Evolutionary conservation across 306 rosid genomes (phyloP).

Genomic region (Hippophae tibetana): DNA sequence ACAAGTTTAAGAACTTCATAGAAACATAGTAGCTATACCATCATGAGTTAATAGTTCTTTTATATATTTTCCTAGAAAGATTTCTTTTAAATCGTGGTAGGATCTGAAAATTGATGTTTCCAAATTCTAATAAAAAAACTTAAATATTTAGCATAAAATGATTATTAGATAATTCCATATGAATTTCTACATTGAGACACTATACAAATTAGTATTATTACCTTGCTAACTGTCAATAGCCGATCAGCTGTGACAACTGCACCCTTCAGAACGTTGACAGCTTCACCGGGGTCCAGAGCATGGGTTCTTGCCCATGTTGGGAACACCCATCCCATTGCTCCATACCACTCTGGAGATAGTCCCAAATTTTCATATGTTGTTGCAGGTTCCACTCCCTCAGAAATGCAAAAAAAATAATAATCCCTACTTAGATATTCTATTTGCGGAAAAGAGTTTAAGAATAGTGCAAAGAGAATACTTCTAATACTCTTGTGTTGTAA

Average conservation of each 20-base stretch:
- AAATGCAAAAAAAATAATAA: slow-evolving; percentile 12
- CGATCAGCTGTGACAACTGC: slow-evolving; percentile 84
- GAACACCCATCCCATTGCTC: slow-evolving; percentile 82
- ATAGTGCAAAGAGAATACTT: not conserved
- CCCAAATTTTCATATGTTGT: slow-evolving; percentile 65
- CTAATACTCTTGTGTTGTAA: too few relatives aligned
- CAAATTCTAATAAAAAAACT: too few relatives aligned
- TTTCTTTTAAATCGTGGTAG: too few relatives aligned
- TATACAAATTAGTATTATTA: slow-evolving; percentile 12
- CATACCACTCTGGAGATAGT: slow-evolving; percentile 70
- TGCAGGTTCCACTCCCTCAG: slow-evolving; percentile 82
- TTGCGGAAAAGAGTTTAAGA: not conserved
- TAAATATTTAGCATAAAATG: too few relatives aligned
- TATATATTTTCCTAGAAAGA: too few relatives aligned
- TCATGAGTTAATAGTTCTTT: too few relatives aligned
- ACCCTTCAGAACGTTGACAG: slow-evolving; percentile 83
- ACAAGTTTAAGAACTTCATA: not conserved
- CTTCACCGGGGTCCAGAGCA: slow-evolving; percentile 86
- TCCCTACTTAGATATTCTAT: not conserved
- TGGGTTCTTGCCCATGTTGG: slow-evolving; percentile 87
- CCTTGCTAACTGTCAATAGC: slow-evolving; percentile 85
- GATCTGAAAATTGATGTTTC: too few relatives aligned
- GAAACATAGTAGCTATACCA: not conserved
- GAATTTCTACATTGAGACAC: not conserved
- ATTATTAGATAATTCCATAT: too few relatives aligned